A percentile compares a stretch with the other conserved stretches of the same genome.
phyloP scores from a whole-genome alignment of 805 yeast genomes.

The Sugiyamaella lignohabitans region DNA sequence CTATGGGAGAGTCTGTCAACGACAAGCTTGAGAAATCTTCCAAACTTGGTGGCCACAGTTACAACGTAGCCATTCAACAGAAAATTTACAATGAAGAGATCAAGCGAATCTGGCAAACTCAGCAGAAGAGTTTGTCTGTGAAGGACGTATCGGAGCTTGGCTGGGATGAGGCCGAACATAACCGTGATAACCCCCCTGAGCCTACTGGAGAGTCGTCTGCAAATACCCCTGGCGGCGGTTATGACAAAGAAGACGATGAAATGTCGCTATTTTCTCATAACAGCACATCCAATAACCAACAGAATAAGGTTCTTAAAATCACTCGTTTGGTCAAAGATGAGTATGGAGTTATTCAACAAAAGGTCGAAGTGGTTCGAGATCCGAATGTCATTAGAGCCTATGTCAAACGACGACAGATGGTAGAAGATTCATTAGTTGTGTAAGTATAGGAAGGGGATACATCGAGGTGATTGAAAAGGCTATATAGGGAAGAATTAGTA shows the following conservation, averaged over 20 bases:
- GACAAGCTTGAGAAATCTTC: conserved; percentile 36
- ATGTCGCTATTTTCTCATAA: conserved; percentile 26
- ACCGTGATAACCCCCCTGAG: conserved; percentile 14
- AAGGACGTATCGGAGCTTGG: conserved; percentile 33
- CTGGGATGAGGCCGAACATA: conserved; percentile 31
- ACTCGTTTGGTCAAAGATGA: conserved; percentile 76
- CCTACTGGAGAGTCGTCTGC: conserved; percentile 2
- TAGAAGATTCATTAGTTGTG: conserved; percentile 41
- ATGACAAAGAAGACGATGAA: conserved; percentile 35
- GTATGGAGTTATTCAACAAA: conserved; percentile 79
- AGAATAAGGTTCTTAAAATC: conserved; percentile 48
- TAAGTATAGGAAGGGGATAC: conserved; percentile 31
- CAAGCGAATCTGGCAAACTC: conserved; percentile 82
- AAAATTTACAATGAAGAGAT: conserved; percentile 89
- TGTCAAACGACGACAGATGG: conserved; percentile 59
- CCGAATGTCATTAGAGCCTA: conserved; percentile 85
- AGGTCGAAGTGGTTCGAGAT: conserved; percentile 70
- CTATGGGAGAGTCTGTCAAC: conserved; percentile 35
- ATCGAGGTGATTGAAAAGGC: too few species aligned
- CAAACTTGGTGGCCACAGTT: conserved; percentile 57
- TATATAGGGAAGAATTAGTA: too few species aligned
- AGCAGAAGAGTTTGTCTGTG: conserved; percentile 52
- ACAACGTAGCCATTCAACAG: conserved; percentile 80
- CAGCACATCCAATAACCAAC: conserved; percentile 19
- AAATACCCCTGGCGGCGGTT: conserved; percentile 12